phyloP scores from a whole-genome alignment of 257 asterid species.

The Dorcoceras hygrometricum region DNA sequence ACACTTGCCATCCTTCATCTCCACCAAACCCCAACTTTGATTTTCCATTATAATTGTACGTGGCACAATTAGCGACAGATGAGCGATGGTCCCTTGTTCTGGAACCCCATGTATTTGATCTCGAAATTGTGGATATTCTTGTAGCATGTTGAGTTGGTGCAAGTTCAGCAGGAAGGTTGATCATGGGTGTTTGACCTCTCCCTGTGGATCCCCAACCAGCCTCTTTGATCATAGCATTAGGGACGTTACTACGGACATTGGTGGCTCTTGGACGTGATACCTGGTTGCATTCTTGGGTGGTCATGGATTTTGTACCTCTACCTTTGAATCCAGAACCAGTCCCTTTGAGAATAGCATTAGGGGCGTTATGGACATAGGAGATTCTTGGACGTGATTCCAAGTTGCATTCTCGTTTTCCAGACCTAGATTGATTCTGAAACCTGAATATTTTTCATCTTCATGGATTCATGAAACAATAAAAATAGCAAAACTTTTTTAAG shows the following conservation, averaged over 20 bases:
- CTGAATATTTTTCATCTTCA: not conserved
- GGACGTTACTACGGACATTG: not conserved
- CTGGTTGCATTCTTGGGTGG: too few relatives aligned
- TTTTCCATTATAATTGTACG: not conserved
- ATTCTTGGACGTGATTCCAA: not conserved
- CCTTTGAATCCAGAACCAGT: not conserved
- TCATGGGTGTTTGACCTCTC: not conserved
- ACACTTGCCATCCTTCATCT: not conserved
- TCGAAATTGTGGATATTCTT: not conserved
- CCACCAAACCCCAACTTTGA: not conserved
- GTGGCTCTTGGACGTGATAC: too few relatives aligned
- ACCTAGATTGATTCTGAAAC: not conserved
- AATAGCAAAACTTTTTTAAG: too few relatives aligned
- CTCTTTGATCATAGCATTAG: not conserved
- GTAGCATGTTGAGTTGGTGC: not conserved
- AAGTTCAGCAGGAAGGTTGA: not conserved
- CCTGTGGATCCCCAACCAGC: not conserved
- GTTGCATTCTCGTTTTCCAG: not conserved
- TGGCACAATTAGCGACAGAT: not conserved
- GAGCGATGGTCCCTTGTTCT: not conserved
- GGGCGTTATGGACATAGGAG: not conserved
- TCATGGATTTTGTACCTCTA: too few relatives aligned
- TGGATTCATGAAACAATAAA: not conserved
- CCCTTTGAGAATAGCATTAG: not conserved
- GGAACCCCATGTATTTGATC: not conserved